Base-by-base conservation (phyloP, 768 basidiomycete genomes). In the Boletus rubroflammeus region DNA sequence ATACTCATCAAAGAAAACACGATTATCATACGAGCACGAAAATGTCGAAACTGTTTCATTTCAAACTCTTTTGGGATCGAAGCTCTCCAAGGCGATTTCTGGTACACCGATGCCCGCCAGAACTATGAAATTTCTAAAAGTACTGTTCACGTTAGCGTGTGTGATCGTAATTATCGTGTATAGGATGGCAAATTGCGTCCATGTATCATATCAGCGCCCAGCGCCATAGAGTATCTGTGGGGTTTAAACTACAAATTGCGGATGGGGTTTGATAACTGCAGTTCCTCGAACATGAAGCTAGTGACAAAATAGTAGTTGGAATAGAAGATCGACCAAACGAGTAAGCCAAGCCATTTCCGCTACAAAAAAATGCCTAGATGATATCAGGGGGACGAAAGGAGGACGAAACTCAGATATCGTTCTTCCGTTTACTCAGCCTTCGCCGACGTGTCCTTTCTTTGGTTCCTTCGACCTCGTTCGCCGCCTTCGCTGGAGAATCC, bases 361-460 rank as follows among this genome's bases (percentile, higher is more conserved):
- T 25, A 43, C 47, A 53, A 48, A 50, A 45, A 53, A 48, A 42
- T 35, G 47, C 46, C 47, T 21, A 48, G 51, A 46, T 58, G 42
- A 55, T 55, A 56, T 54, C 53, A 55, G 34, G 48, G 50, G 45
- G 50, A 47, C 39, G 41, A 58, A 56, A 51, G 36, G 49, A 47
- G 46, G 46, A n/a, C 47, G 49, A 53, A 61, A 57, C 50, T 68
- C 50, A 63, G 49, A 47, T 51, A 60, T 67, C 59, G 54, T 47
- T 48, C 58, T 63, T 70, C 61, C 69, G 70, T 62, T 70, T 70
- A 60, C 69, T 70, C 57, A 70, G 54, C 56, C 43, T 70, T 65
- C 69, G 70, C 50, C 68, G 64, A 56, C 59, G 68, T 40, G 50
- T 47, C 58, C 47, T 61, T 56, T 69, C 64, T 52, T 63, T 67